A percentile compares a stretch with the other conserved stretches of the same genome.
Conservation (phyloP, 441 rosid genomes). For the Melastoma candidum region DNA sequence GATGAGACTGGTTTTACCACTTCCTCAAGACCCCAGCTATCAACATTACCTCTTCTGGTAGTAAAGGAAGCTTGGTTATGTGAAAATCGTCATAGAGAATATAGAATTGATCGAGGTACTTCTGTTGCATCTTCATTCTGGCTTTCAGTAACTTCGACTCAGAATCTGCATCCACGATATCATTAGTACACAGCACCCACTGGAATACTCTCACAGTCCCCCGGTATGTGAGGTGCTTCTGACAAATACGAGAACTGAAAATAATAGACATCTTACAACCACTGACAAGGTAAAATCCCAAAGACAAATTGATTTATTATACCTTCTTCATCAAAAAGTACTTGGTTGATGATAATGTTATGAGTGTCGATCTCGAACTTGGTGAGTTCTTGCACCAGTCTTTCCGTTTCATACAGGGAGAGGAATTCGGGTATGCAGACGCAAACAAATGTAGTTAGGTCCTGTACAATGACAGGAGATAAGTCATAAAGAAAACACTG, state of each 20-base stretch:
- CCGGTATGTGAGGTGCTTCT: too few relatives aligned
- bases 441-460: slow-evolving; percentile 89
- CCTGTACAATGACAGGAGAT: slow-evolving; percentile 34
- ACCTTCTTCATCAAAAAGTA: slow-evolving; percentile 86
- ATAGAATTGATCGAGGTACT: slow-evolving; percentile 97
- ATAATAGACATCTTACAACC: too few relatives aligned
- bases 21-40: neutral
- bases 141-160: slow-evolving; percentile 89
- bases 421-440: slow-evolving; percentile 99
- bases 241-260: too few relatives aligned
- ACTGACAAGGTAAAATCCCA: too few relatives aligned
- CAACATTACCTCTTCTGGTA: slow-evolving; percentile 77
- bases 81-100: slow-evolving; percentile 95
- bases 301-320: neutral
- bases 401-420: slow-evolving; percentile 94
- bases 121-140: slow-evolving; percentile 96
- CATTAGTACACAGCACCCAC: neutral
- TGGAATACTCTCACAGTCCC: neutral
- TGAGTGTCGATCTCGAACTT: slow-evolving; percentile 97
- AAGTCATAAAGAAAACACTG: neutral
- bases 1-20: neutral
- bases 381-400: slow-evolving; percentile 97
- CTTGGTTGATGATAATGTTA: slow-evolving; percentile 96
- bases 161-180: slow-evolving; percentile 34
- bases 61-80: slow-evolving; percentile 89